Conservation (phyloP, 2,329 filamentous ascomycete species). For the Tolypocladium capitatum region DNA sequence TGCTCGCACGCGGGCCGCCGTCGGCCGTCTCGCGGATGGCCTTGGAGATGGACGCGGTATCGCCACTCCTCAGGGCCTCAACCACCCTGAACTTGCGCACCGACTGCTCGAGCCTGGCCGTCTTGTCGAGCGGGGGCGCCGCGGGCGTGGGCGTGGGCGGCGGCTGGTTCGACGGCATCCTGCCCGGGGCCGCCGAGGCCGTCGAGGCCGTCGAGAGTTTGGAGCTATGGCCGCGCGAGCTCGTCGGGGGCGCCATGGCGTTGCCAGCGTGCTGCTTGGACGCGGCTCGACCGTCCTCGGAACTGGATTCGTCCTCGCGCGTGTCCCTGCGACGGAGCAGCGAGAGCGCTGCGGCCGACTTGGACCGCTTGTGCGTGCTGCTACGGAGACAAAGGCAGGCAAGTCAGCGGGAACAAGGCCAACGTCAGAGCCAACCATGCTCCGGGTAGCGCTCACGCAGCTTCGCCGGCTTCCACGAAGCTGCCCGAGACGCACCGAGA, state of each 20-base stretch:
- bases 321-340: slow-evolving; percentile 40
- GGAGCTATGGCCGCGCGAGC: slow-evolving; percentile 29
- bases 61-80: slow-evolving; percentile 79
- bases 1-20: slow-evolving; percentile 39
- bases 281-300: slow-evolving; percentile 31
- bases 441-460: neutral
- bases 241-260: slow-evolving; percentile 21
- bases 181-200: slow-evolving; percentile 25
- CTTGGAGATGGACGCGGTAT: slow-evolving; percentile 79
- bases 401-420: neutral
- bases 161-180: slow-evolving; percentile 23
- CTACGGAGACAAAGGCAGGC: neutral
- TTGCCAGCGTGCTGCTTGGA: slow-evolving; percentile 16
- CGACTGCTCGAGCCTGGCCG: slow-evolving; percentile 69
- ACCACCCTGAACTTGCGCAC: slow-evolving; percentile 91
- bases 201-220: slow-evolving; percentile 32
- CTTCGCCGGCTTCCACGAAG: neutral
- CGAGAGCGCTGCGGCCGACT: slow-evolving; percentile 36
- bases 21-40: slow-evolving; percentile 59
- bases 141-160: slow-evolving; percentile 11
- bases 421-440: neutral
- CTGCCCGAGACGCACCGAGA: neutral
- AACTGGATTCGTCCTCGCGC: slow-evolving; percentile 38
- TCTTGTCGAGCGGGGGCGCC: slow-evolving; percentile 18
- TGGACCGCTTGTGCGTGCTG: slow-evolving; percentile 37